Evolutionary conservation across 495 filamentous ascomycete genomes (phyloP).

Genomic region (Pseudomonodictys pantanalensis): DNA sequence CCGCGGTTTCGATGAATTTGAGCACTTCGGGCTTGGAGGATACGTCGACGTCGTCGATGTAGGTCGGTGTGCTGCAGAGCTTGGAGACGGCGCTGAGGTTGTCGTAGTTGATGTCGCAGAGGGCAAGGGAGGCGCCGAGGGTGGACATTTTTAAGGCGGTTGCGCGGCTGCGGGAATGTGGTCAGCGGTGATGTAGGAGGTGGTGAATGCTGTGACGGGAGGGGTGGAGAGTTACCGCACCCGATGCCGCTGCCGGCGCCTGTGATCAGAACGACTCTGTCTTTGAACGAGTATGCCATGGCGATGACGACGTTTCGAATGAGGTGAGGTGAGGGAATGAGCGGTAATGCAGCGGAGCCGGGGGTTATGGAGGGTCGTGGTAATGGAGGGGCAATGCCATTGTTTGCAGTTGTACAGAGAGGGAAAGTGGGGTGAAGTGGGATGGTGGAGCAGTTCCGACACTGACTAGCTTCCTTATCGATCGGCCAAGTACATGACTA

Average conservation of each 20-base stretch:
- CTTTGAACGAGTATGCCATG: conserved; percentile 41
- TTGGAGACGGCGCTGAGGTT: conserved; percentile 31
- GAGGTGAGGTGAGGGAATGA: not conserved
- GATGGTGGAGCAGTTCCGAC: no score
- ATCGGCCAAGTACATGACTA: no score
- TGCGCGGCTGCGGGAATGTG: conserved; percentile 37
- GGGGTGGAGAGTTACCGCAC: conserved; percentile 29
- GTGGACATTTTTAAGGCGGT: conserved; percentile 47
- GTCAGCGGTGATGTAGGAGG: not conserved
- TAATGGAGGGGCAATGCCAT: not conserved
- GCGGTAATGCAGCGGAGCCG: not conserved
- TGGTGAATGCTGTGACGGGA: not conserved
- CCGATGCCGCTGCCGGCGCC: conserved; percentile 55
- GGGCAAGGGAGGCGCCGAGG: conserved; percentile 47
- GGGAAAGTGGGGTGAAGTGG: conserved; percentile 30
- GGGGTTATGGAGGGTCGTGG: not conserved
- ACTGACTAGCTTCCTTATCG: no score
- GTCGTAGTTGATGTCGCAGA: conserved; percentile 46
- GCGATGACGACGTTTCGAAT: not conserved
- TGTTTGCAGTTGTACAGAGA: conserved; percentile 3
- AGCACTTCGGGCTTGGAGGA: conserved; percentile 30
- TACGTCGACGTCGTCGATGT: conserved; percentile 44
- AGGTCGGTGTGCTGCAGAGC: conserved; percentile 27
- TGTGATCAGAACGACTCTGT: conserved; percentile 50
- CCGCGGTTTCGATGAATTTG: conserved; percentile 37